These are phyloP conservation scores for Skeletonema marinoi DNA, from an alignment of 108 stramenopile species.

Conservation along the genomic window DNA sequence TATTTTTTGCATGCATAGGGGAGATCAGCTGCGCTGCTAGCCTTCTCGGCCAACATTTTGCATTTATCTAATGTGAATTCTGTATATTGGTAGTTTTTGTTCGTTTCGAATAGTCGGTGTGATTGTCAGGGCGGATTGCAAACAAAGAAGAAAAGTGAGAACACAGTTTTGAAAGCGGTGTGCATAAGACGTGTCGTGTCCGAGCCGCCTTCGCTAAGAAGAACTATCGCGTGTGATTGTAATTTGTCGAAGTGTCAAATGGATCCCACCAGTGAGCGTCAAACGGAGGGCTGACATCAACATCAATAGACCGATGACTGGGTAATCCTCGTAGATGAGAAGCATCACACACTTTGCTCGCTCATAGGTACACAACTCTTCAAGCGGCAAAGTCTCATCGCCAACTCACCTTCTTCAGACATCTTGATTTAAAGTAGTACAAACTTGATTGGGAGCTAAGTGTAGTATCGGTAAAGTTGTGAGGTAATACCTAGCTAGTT, in stretches of 20 bases:
- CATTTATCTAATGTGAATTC: conserved; percentile 48
- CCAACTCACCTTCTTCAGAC: neutral
- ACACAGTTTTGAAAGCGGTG: neutral
- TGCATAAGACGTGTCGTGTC: too few species aligned
- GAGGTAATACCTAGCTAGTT: too few species aligned
- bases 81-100: neutral
- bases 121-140: neutral
- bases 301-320: too few species aligned
- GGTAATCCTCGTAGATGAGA: neutral
- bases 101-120: neutral
- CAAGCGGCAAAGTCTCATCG: neutral
- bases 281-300: too few species aligned
- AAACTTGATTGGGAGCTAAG: neutral
- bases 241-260: neutral
- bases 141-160: neutral
- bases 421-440: neutral
- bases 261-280: neutral
- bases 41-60: conserved; percentile 50
- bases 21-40: conserved; percentile 26
- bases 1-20: conserved; percentile 41
- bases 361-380: neutral
- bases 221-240: too few species aligned
- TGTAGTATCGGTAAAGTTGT: too few species aligned
- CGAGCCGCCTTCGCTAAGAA: too few species aligned
- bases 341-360: neutral